Conservation (phyloP, 2,329 filamentous ascomycete genomes). For the Periconia digitata region DNA sequence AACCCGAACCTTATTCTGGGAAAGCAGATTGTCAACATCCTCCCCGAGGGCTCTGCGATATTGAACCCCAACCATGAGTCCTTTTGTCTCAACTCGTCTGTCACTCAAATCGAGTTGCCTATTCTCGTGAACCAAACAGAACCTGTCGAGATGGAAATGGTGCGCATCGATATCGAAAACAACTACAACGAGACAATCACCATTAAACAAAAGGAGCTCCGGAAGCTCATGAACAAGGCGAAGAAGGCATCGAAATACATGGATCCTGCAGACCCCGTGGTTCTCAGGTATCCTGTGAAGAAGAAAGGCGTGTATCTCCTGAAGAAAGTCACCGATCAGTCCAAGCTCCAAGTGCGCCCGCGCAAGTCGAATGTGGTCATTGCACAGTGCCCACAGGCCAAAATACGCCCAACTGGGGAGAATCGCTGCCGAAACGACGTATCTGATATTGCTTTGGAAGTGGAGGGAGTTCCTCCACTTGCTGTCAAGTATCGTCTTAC, state of each 20-base stretch:
- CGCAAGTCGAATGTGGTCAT: conserved; percentile 77
- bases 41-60: conserved; percentile 90
- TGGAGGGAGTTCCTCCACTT: conserved; percentile 85
- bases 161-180: conserved; percentile 82
- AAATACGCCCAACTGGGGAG: conserved; percentile 64
- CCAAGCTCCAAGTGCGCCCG: conserved; percentile 88
- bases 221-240: conserved; percentile 70
- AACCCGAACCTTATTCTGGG: conserved; percentile 93
- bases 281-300: conserved; percentile 74
- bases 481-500: conserved; percentile 90
- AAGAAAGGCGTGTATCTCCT: conserved; percentile 87
- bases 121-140: conserved; percentile 93
- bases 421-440: conserved; percentile 84
- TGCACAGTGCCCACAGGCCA: conserved; percentile 79
- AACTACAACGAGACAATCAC: conserved; percentile 78
- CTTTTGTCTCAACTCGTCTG: conserved; percentile 74
- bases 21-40: conserved; percentile 95
- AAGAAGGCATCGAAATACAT: conserved; percentile 61
- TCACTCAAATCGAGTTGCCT: conserved; percentile 67
- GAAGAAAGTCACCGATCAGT: conserved; percentile 84
- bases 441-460: conserved; percentile 80
- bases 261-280: conserved; percentile 59
- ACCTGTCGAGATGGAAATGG: conserved; percentile 84
- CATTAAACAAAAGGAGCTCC: conserved; percentile 73
- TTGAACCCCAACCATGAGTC: conserved; percentile 80